phyloP scores from a whole-genome alignment of 2,329 filamentous ascomycete genomes.

The Hymenoscyphus fraxineus region DNA sequence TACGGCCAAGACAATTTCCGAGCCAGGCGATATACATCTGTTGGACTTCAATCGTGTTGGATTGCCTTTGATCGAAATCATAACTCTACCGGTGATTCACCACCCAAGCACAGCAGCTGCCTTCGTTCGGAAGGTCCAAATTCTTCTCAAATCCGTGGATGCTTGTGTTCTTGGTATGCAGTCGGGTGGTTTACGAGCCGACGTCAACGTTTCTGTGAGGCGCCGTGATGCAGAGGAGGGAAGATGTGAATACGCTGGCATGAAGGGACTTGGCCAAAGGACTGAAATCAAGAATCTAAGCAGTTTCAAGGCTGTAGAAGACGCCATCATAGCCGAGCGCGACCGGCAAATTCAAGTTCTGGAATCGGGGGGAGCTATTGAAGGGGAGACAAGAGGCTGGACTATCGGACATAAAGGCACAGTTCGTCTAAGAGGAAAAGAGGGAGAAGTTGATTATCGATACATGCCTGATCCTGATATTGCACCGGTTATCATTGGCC shows the following conservation, averaged over 20 bases:
- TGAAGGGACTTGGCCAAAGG: constrained; percentile 69
- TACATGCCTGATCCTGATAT: constrained; percentile 98
- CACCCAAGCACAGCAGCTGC: constrained; percentile 83
- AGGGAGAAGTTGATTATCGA: constrained; percentile 94
- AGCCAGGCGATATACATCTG: constrained; percentile 68
- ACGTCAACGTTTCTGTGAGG: constrained; percentile 90
- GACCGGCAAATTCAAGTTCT: constrained; percentile 82
- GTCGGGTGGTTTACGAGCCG: constrained; percentile 80
- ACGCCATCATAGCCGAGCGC: constrained; percentile 87
- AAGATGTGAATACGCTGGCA: constrained; percentile 50
- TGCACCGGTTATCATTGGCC: constrained; percentile 69
- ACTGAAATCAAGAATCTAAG: constrained; percentile 98
- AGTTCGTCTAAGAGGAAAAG: constrained; percentile 78
- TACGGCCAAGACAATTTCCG: constrained; percentile 86
- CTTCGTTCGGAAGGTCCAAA: constrained; percentile 83
- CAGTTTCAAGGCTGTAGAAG: constrained; percentile 91
- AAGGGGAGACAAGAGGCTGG: constrained; percentile 91
- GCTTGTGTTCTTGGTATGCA: constrained; percentile 93
- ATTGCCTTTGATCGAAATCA: constrained; percentile 89
- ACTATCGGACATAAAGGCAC: constrained; percentile 81
- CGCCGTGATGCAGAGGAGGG: constrained; percentile 41
- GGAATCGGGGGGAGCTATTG: constrained; percentile 68
- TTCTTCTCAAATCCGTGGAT: constrained; percentile 72
- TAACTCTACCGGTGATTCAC: constrained; percentile 85
- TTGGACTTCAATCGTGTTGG: constrained; percentile 94